phyloP scores from a whole-genome alignment of 257 asterid species.

The Plectranthus barbatus region DNA sequence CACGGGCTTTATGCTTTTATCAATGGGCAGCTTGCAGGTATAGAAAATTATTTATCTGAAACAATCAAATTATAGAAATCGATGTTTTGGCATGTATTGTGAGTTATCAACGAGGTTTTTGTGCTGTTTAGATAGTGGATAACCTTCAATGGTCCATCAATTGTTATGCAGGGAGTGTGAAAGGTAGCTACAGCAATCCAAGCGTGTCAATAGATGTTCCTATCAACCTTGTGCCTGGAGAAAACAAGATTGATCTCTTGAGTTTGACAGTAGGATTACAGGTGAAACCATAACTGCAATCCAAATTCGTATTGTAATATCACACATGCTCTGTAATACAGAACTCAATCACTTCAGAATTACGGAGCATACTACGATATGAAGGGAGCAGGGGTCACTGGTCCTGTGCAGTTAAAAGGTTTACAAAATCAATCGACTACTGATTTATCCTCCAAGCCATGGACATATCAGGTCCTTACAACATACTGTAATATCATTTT shows the following conservation, averaged over 20 bases:
- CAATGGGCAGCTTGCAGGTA: constrained; percentile 74
- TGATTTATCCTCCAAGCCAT: constrained; percentile 51
- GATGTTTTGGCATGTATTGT: not conserved
- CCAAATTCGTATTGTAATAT: not conserved
- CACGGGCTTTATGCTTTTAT: constrained; percentile 58
- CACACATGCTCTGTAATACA: constrained; percentile 9
- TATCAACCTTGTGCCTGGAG: constrained; percentile 39
- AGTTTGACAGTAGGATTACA: constrained; percentile 79
- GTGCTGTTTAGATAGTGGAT: not conserved
- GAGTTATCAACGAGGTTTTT: not conserved
- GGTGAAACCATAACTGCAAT: constrained; percentile 28
- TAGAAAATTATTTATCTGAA: too few relatives aligned
- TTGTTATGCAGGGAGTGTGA: constrained; percentile 41
- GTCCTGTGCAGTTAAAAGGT: constrained; percentile 59
- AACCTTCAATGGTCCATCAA: not conserved
- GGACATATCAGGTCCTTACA: constrained; percentile 70
- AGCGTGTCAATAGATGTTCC: constrained; percentile 49
- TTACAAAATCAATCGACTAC: constrained; percentile 34
- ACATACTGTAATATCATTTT: not conserved
- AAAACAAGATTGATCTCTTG: constrained; percentile 60
- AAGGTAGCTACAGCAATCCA: constrained; percentile 31
- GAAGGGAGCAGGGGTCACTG: constrained; percentile 57
- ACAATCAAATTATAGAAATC: too few relatives aligned
- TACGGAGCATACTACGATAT: constrained; percentile 62
- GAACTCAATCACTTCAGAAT: constrained; percentile 32